Evolutionary conservation across 2,329 filamentous ascomycete species (phyloP), one percentile per base, ranked within the genome.

Genomic region (Neocatenulostroma microsporum): DNA sequence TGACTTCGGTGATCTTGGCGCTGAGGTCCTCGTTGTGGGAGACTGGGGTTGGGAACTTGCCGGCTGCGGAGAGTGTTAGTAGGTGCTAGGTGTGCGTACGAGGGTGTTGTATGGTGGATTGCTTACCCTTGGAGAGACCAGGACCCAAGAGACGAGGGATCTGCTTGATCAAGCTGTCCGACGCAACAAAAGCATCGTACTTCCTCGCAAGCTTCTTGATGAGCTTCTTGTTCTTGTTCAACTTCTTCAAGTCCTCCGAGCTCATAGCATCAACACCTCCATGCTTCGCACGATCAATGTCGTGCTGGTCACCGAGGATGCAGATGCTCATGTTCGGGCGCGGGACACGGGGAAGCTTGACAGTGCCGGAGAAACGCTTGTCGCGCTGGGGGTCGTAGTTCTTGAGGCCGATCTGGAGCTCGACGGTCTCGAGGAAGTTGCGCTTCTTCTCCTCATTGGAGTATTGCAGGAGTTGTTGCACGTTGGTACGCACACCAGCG

Each of bases 221-320:
- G 63, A 96, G 82, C 84, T 98, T 98, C 85, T 98, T 96, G 86
- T 98, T 98, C 86, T 98, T 98, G 84, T 98, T 98, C 58, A 98
- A 86, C 84, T 98, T 98, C 85, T 98, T 98, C 74, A 98, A 74
- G 72, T 98, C 91, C 62, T 98, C 91, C 54, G 85, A 72, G 62
- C 85, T 94, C 91, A 96, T 96, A 74, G 89, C 87, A 66, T 98
- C 91, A 58, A 96, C 80, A 68, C 87, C 89, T 63, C 87, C 84
- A 78, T 98, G 91, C 82, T 98, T 98, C 66, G 91, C 89, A 79
- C 91, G 88, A 70, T 98, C 91, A 66, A 98, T 93, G 79, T 98
- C 91, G 78, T 96, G 89, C 82, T 93, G 74, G 79, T 91, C 76
- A 73, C 86, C 73, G 67, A 94, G 69, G 74, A 95, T 73, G 76